Base-by-base conservation (phyloP, 2,329 filamentous ascomycete species). In the Talaromyces atroroseus region DNA sequence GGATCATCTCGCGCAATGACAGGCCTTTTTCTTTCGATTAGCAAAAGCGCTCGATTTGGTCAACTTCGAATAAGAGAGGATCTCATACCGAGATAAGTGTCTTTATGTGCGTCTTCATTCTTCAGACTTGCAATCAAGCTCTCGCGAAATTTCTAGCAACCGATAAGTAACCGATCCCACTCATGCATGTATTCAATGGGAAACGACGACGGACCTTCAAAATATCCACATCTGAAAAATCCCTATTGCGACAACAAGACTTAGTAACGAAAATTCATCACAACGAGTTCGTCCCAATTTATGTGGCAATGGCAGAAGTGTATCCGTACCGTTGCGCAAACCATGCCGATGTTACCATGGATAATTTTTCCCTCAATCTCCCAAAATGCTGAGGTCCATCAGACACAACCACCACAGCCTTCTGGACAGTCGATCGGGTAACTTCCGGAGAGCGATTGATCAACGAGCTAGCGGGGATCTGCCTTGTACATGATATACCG, bases 351-450 rank as follows among this genome's bases (percentile, higher is more conserved):
- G 92, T 96, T 16, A 99, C 92, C 32, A 96, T 86, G 49, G 89
- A 88, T 61, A 99, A 77, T 63, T 94, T 87, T 74, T 97, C 90
- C 65, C 92, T 86, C 69, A 99, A 77, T 76, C 94, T 89, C 56
- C 91, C 92, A 72, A 99, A 95, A 66, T 85, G 85, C 68, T 94
- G 89, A 8, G 94, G 94, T 61, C 85, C 90, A 72, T 96, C 90
- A 54, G 90, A 91, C 64, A 99, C 90, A 55, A 96, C 91, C 47
- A 99, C 92, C 3, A 99, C 91, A 14, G 92, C 94, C 77, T 99
- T 99, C 71, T 99, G 94, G 44, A 99, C 94, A 1, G 94, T 96
- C 59, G 90, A 96, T 60, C 94, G 83, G n/a, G 94, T 99, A 52
- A 99, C 94, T 57, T 97, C 92, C 51, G 88, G 79, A 0, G 91